Conservation (phyloP, 1,139 yeast genomes). For the Hansenula lynferdii region DNA sequence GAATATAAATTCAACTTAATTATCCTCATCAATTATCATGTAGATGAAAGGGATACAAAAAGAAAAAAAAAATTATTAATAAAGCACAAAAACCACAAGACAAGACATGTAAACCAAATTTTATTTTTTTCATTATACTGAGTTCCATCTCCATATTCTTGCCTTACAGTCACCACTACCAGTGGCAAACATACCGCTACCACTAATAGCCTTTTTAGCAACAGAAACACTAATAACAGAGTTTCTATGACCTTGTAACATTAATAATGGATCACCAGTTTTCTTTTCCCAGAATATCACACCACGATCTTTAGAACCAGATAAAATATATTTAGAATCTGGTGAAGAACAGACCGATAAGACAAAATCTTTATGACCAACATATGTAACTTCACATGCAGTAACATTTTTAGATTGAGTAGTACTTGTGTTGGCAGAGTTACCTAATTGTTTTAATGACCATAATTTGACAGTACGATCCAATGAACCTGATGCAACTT, state of each 20-base stretch:
- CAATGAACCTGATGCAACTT: constrained; percentile 90
- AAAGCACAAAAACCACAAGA: too few relatives aligned
- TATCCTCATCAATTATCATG: too few relatives aligned
- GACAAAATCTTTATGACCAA: constrained; percentile 96
- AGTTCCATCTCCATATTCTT: constrained; percentile 69
- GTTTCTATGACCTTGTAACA: constrained; percentile 97
- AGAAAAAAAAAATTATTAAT: too few relatives aligned
- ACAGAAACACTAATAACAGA: constrained; percentile 95
- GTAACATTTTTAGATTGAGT: constrained; percentile 37
- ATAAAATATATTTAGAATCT: constrained; percentile 83
- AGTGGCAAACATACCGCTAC: constrained; percentile 81
- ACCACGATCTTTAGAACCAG: constrained; percentile 97
- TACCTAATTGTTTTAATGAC: constrained; percentile 60
- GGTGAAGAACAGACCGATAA: constrained; percentile 93
- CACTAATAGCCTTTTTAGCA: constrained; percentile 66
- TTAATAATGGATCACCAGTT: constrained; percentile 87
- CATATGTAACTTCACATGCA: constrained; percentile 86
- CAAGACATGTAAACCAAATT: too few relatives aligned
- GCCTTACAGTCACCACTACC: constrained; percentile 99
- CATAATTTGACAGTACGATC: constrained; percentile 96
- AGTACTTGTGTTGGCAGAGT: constrained; percentile 34
- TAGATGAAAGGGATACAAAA: too few relatives aligned
- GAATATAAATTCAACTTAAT: too few relatives aligned
- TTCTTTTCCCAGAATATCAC: constrained; percentile 96
- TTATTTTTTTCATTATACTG: constrained; percentile 10